Percentiles rank a stretch among this genome's conserved stretches.
These are phyloP conservation scores for Litsea cubeba DNA, from an alignment of 164 flowering plant genomes.

Conservation along the genomic window DNA sequence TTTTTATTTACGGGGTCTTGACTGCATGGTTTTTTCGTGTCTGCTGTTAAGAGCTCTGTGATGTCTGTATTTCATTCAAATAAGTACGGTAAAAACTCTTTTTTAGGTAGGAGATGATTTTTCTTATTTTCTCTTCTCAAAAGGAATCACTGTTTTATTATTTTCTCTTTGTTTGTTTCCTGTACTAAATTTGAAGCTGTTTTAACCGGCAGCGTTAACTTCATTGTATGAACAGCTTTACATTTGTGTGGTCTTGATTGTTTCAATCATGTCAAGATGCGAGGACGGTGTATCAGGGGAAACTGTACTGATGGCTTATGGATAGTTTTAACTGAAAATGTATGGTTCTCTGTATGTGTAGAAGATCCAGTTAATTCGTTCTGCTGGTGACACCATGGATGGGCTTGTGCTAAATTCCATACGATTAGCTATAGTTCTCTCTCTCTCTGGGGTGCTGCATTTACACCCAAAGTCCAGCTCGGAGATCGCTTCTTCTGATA, in stretches of 20 bases:
- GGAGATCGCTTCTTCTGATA: no score
- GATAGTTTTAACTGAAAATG: no score
- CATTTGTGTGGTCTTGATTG: not conserved
- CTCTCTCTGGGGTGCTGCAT: no score
- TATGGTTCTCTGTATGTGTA: no score
- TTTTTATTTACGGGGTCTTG: not conserved
- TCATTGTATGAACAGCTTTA: not conserved
- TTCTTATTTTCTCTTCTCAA: not conserved
- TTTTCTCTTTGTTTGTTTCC: not conserved
- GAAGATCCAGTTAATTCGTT: no score
- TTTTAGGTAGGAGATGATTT: not conserved
- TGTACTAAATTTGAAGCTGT: not conserved
- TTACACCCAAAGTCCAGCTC: no score
- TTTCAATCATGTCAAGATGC: no score
- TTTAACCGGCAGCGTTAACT: not conserved
- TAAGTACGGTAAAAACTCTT: not conserved
- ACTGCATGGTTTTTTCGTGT: slow-evolving; percentile 3
- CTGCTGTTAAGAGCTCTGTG: slow-evolving; percentile 1
- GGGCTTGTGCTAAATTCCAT: no score
- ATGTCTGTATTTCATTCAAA: not conserved
- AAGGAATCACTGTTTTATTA: not conserved
- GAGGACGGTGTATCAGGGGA: no score
- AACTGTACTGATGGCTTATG: no score
- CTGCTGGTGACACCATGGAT: no score
- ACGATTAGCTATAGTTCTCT: no score